These are phyloP conservation scores for Grosmannia huntii DNA, from an alignment of 2,329 filamentous ascomycete species.

Conservation along the genomic window DNA sequence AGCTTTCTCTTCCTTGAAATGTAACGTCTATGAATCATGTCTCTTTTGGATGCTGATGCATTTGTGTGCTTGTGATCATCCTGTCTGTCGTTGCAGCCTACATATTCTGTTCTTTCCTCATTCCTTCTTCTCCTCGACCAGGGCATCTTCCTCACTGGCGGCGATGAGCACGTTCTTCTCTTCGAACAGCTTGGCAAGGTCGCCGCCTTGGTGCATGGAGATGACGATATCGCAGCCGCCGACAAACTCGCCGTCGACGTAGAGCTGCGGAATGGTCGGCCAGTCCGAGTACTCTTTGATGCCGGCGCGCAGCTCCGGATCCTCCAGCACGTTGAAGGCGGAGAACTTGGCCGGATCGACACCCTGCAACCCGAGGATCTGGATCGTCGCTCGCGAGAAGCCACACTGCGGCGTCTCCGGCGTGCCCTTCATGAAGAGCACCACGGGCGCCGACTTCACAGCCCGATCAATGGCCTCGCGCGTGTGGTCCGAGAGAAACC, in stretches of 20 bases:
- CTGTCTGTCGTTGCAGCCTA: neutral
- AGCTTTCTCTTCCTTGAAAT: neutral
- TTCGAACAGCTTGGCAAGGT: slow-evolving; percentile 80
- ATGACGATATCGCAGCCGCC: slow-evolving; percentile 97
- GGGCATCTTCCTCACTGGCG: slow-evolving; percentile 29
- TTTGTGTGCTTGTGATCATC: neutral
- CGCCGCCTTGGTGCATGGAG: slow-evolving; percentile 93
- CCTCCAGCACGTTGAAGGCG: slow-evolving; percentile 96
- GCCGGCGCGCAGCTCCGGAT: slow-evolving; percentile 71
- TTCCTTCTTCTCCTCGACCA: slow-evolving; percentile 23
- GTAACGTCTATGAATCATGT: neutral
- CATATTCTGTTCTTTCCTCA: slow-evolving; percentile 1
- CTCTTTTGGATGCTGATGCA: neutral
- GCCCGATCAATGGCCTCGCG: slow-evolving; percentile 80
- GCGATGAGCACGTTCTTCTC: slow-evolving; percentile 76
- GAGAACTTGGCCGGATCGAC: slow-evolving; percentile 93
- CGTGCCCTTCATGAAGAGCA: slow-evolving; percentile 90
- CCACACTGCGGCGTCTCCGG: slow-evolving; percentile 71
- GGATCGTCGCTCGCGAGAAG: slow-evolving; percentile 88
- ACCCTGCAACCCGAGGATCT: slow-evolving; percentile 88
- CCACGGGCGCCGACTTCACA: slow-evolving; percentile 75
- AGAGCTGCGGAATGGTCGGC: slow-evolving; percentile 96
- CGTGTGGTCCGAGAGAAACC: slow-evolving; percentile 60
- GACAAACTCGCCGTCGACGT: slow-evolving; percentile 89
- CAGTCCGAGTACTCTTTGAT: slow-evolving; percentile 99